Evolutionary conservation across 23 red algal species (phyloP).

Genomic region (Gracilaria domingensis): DNA sequence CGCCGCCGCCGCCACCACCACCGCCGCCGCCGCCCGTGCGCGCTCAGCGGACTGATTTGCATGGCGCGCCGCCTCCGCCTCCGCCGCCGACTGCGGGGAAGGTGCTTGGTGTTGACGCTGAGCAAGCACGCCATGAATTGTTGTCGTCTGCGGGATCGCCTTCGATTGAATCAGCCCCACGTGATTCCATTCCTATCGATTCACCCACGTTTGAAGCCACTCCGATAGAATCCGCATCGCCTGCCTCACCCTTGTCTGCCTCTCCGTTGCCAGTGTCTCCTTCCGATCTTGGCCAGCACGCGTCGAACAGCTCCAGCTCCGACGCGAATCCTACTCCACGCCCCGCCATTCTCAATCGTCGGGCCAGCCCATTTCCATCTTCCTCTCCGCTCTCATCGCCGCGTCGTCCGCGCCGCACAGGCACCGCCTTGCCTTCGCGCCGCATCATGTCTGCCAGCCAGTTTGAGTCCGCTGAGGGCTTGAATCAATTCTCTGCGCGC

Average conservation of each 20-base stretch:
- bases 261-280: neutral
- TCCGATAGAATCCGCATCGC: slow-evolving; percentile 1
- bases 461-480: slow-evolving; percentile 34
- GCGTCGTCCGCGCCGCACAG: slow-evolving; percentile 57
- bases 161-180: neutral
- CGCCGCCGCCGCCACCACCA: neutral
- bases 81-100: neutral
- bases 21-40: neutral
- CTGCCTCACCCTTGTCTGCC: slow-evolving; percentile 13
- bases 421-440: slow-evolving; percentile 31
- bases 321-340: slow-evolving; percentile 21
- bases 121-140: neutral
- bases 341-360: slow-evolving; percentile 30
- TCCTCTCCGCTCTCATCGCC: slow-evolving; percentile 53
- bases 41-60: neutral
- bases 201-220: neutral
- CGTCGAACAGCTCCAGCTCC: neutral
- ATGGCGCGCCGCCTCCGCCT: neutral
- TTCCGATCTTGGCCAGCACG: slow-evolving; percentile 4
- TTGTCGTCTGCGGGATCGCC: neutral
- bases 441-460: slow-evolving; percentile 18
- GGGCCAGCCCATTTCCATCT: neutral
- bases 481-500: slow-evolving; percentile 41
- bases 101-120: neutral
- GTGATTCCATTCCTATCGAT: slow-evolving; percentile 1